These are phyloP conservation scores for Peziza echinospora DNA, from an alignment of 495 filamentous ascomycete genomes.

Conservation along the genomic window DNA sequence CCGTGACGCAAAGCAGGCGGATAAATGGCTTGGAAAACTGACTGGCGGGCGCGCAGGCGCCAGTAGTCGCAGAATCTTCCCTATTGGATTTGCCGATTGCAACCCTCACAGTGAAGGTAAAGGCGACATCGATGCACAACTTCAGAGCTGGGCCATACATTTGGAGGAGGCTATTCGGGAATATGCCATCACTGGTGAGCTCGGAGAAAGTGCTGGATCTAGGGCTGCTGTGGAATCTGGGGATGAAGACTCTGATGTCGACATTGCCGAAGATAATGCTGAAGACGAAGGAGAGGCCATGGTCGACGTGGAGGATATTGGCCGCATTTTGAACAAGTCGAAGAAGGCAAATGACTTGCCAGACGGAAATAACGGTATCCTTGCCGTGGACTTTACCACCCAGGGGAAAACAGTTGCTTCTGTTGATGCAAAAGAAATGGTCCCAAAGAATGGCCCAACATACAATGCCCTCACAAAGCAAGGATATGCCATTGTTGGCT, in stretches of 20 bases:
- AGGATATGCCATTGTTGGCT: constrained; percentile 58
- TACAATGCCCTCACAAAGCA: constrained; percentile 79
- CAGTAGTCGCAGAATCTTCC: constrained; percentile 38
- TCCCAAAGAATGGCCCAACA: constrained; percentile 70
- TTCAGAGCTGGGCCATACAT: constrained; percentile 59
- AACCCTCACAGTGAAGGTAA: constrained; percentile 30
- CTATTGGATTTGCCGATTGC: constrained; percentile 68
- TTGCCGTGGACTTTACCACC: constrained; percentile 77
- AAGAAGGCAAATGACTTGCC: constrained; percentile 18
- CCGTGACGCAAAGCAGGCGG: constrained; percentile 66
- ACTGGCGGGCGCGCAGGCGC: constrained; percentile 44
- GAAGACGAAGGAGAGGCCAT: constrained; percentile 7
- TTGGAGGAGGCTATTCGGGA: constrained; percentile 50
- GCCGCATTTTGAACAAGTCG: constrained; percentile 32
- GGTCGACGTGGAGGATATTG: constrained; percentile 75
- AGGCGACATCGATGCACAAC: constrained; percentile 31
- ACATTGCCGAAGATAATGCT: constrained; percentile 25
- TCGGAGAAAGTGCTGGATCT: too few relatives aligned
- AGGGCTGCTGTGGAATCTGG: constrained; percentile 34
- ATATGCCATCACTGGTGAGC: constrained; percentile 26
- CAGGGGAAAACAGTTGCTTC: constrained; percentile 28
- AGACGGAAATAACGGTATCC: background rate
- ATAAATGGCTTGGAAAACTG: constrained; percentile 88
- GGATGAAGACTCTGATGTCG: constrained; percentile 36
- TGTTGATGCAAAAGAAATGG: constrained; percentile 28